Evolutionary conservation across 2,329 filamentous ascomycete species (phyloP).

Genomic region (Alternaria sp.): DNA sequence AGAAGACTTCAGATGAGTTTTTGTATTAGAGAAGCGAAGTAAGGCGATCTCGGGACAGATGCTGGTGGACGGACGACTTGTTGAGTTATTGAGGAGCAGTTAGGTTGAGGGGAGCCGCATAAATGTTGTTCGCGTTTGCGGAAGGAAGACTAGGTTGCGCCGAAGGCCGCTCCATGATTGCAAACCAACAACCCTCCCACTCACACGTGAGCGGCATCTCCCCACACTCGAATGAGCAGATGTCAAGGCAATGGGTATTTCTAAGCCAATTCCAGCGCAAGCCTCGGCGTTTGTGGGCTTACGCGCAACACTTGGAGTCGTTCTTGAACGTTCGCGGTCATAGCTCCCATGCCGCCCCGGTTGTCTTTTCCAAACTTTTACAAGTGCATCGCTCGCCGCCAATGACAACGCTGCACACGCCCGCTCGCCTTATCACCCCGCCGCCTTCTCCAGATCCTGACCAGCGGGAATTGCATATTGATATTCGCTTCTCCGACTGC

Average conservation of each 20-base stretch:
- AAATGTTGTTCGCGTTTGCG: slow-evolving; percentile 28
- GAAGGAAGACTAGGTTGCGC: slow-evolving; percentile 19
- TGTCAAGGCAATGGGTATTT: slow-evolving; percentile 13
- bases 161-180: slow-evolving; percentile 20
- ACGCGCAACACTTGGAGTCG: slow-evolving; percentile 20
- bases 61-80: not conserved
- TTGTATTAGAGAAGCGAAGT: not conserved
- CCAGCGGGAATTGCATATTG: slow-evolving; percentile 36
- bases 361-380: slow-evolving; percentile 16
- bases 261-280: slow-evolving; percentile 18
- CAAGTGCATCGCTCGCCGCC: slow-evolving; percentile 25
- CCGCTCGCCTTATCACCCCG: slow-evolving; percentile 38
- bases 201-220: slow-evolving; percentile 10
- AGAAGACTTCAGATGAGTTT: not conserved
- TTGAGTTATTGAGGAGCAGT: slow-evolving; percentile 5
- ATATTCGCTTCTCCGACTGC: slow-evolving; percentile 20
- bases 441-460: slow-evolving; percentile 29
- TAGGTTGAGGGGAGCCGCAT: slow-evolving; percentile 19
- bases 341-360: slow-evolving; percentile 28
- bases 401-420: slow-evolving; percentile 23
- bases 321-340: slow-evolving; percentile 24
- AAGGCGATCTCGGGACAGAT: not conserved
- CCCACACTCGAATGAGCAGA: slow-evolving; percentile 34
- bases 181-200: slow-evolving; percentile 10
- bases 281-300: slow-evolving; percentile 18